Base-by-base conservation (phyloP, 176 grass and related monocot species). In the Puccinellia tenuiflora region DNA sequence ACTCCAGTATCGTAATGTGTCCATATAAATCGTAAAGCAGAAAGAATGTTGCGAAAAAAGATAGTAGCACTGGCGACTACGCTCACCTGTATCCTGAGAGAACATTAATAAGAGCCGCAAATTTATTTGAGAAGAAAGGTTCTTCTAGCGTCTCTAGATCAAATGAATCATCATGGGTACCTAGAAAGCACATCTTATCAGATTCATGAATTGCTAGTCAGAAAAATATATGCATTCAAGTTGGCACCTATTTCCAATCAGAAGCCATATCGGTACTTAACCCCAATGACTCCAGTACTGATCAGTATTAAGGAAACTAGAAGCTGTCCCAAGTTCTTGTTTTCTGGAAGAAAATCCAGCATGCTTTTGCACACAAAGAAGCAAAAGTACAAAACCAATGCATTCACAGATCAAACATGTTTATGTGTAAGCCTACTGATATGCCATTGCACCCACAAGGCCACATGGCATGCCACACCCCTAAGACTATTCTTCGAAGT, bases 61-160 rank as follows among this genome's bases (percentile, higher is more conserved):
- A 53, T 54, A 26, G 43, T 54, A 62, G 42, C 25, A 78, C 24
- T 61, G 34, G 16, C 20, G 17, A 79, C 18, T 79, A 61, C 2
- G 21, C 35, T 79, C 63, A 93, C 95, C 92, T 91, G 85, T 92
- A 91, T 86, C 81, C 88, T 42, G 84, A 85, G 53, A 98, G 87
- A 74, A 95, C 66, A 3, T 89, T 66, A 80, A 98, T 90, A 78
- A 98, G 95, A 83, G 62, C 76, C 39, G 45, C 52, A 71, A 98
- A 68, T 61, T 98, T 98, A 77, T 95, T 85, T 64, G 95, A 98
- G 92, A 93, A 91, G 80, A 98, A 98, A 76, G 95, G 95, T 64
- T 95, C 95, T 89, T 97, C 83, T 46, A 95, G 47, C 4, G 68
- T 90, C 82, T 91, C 86, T 37, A 86, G 80, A 78, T 61, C 28